Evolutionary conservation across 1,139 yeast species (phyloP).

Genomic region (Suhomyces bolitotheri): DNA sequence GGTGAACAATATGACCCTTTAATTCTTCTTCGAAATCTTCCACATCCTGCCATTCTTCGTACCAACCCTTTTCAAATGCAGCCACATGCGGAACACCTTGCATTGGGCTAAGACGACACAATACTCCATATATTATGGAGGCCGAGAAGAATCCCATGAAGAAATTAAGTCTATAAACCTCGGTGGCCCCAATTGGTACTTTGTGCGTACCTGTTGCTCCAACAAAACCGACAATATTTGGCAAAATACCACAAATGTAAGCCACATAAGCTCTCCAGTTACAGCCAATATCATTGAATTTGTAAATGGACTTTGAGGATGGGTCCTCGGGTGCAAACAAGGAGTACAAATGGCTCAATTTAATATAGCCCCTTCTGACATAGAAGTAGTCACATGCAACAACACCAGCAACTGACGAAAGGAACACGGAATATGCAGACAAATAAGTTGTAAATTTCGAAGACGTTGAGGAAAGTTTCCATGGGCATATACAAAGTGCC

Average conservation of each 20-base stretch:
- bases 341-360: slow-evolving; percentile 63
- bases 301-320: slow-evolving; percentile 45
- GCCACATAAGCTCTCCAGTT: slow-evolving; percentile 83
- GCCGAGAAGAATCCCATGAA: slow-evolving; percentile 72
- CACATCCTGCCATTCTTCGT: slow-evolving; percentile 59
- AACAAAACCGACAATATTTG: slow-evolving; percentile 85
- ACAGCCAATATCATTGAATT: slow-evolving; percentile 61
- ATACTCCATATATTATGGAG: slow-evolving; percentile 46
- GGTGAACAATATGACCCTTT: slow-evolving; percentile 33
- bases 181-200: slow-evolving; percentile 80
- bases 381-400: slow-evolving; percentile 74
- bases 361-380: slow-evolving; percentile 71
- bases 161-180: slow-evolving; percentile 70
- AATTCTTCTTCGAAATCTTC: slow-evolving; percentile 59
- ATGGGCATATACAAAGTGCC: slow-evolving; percentile 81
- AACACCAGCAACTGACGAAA: slow-evolving; percentile 86
- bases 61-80: slow-evolving; percentile 61
- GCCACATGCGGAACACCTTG: slow-evolving; percentile 56
- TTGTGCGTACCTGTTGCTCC: slow-evolving; percentile 66
- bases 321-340: slow-evolving; percentile 36
- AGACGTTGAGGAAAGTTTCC: slow-evolving; percentile 77
- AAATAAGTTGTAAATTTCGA: slow-evolving; percentile 80
- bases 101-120: slow-evolving; percentile 58
- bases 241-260: slow-evolving; percentile 71
- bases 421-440: slow-evolving; percentile 83